Percentiles rank a stretch among this genome's conserved stretches.
phyloP scores from a whole-genome alignment of 1,284 basidiomycete species.

The Pseudozyma tsukubaensis region DNA sequence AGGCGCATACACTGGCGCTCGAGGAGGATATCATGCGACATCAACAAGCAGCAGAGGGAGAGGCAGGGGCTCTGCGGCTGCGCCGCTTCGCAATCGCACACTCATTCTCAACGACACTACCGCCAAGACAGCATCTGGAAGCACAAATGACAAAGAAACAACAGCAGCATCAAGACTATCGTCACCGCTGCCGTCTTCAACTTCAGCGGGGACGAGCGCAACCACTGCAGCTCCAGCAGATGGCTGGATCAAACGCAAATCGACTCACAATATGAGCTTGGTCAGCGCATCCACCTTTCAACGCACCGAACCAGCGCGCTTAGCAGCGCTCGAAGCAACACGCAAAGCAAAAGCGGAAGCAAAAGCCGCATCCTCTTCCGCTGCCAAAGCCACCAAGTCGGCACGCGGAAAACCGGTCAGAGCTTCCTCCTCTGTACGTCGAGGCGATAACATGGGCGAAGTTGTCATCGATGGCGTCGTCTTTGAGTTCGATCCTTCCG shows the following conservation, averaged over 20 bases:
- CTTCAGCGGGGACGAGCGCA: not conserved
- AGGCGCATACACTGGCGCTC: conserved; percentile 7
- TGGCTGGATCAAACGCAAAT: conserved; percentile 63
- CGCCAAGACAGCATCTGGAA: conserved; percentile 1
- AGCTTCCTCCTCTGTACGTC: conserved; percentile 35
- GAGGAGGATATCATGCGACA: conserved; percentile 16
- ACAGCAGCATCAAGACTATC: not conserved
- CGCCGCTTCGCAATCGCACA: conserved; percentile 43
- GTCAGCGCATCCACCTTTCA: conserved; percentile 57
- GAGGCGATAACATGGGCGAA: conserved; percentile 65
- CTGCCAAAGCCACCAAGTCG: conserved; percentile 6
- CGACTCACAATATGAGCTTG: conserved; percentile 60
- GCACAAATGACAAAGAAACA: not conserved
- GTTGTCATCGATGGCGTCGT: conserved; percentile 72
- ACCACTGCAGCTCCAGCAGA: conserved; percentile 10
- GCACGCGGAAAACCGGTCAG: conserved; percentile 8
- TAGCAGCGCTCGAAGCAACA: conserved; percentile 55
- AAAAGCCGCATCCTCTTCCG: conserved; percentile 8
- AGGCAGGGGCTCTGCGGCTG: conserved; percentile 26
- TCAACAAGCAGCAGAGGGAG: conserved; percentile 19
- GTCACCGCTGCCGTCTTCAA: not conserved
- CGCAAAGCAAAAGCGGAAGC: conserved; percentile 45
- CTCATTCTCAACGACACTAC: conserved; percentile 43
- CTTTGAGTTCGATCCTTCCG: conserved; percentile 72
- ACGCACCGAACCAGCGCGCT: conserved; percentile 59